Base-by-base conservation (phyloP, 1,284 basidiomycete species). In the Malassezia pachydermatis region DNA sequence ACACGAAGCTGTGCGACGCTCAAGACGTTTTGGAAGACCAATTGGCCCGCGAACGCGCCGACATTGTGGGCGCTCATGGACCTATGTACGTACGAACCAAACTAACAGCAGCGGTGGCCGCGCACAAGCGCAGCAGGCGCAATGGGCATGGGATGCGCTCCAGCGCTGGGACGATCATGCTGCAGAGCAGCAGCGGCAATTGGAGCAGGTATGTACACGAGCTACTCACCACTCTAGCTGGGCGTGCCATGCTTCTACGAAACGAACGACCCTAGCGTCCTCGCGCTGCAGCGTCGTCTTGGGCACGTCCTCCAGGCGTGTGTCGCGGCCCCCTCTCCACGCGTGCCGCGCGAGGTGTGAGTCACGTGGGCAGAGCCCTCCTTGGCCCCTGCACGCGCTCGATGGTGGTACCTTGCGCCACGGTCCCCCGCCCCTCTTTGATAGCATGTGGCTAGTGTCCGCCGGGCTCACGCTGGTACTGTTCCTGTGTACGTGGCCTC, bases 111-210 rank as follows among this genome's bases (percentile, higher is more conserved):
- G 48, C 13, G 49, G 43, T 28, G 44, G 33, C 1, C 44, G 40
- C 16, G 23, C 28, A 8, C 50, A 52, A 23, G 45, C 45, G 10
- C 5, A 16, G 14, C 24, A 46, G 32, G 50, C 44, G 28, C 44
- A 32, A 11, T 52, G 50, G 50, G 20, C 33, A 3, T 52, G 50
- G 50, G 50, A 52, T n/a, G 45, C 43, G 28, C 50, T 52, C 11
- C 17, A n/a, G n/a, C 37, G 39, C 16, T 52, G 50, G 50, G 45
- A 52, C 28, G 29, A 25, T 6, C 24, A 20, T 1, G 34, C 25
- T 25, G 23, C 28, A 10, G 23, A 16, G 13, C 50, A 52, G 22
- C 50, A 46, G 38, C 25, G 14, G 13, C 23, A 9, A 10, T 39
- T 52, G 9, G 50, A 46, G 29, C 20, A 43, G 28, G 44, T 46